Evolutionary conservation across 2,329 filamentous ascomycete species (phyloP), one percentile per base, ranked within the genome.

Genomic region (Phialocephala sp.): DNA sequence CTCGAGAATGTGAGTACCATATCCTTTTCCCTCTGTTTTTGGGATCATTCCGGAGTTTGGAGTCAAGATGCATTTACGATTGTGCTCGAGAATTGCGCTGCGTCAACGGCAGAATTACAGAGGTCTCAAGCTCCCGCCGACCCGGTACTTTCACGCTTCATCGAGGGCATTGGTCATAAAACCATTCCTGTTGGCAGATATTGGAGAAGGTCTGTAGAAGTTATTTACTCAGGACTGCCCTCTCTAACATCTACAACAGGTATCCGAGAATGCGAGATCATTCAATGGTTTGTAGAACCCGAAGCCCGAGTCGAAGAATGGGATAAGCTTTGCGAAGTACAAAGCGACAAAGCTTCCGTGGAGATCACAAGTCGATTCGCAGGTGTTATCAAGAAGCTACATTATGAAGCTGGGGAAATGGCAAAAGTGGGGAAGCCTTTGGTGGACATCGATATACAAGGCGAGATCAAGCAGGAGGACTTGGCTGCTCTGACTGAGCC

Each of bases 261-360:
- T 63, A 99, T 98, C 75, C 94, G 95, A 77, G 95, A 99, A 81
- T 97, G 95, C 76, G 95, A 99, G 80, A 92, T 99, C 75, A 98
- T 98, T 75, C 95, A 99, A 82, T 99, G 95, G 95, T 99, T 98
- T 78, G 94, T 99, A 71, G 91, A 97, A 80, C 93, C 96, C 59
- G 94, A 94, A 65, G 95, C 95, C 41, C 89, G 91, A 65, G 94
- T 99, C 73, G 94, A 99, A 81, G 94, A 99, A 82, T 99, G 97
- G 85, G 95, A 96, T 73, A 95, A 94, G 66, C 85, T 99, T 56
- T 99, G 95, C 80, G 95, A 99, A 81, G 96, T 99, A 54, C 95
- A 98, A 78, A 97, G 94, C 74, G 95, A 99, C 81, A 99, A 99
- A 80, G 95, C 95, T 59, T 87, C 88, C 1, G 87, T 89, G 24